Base-by-base conservation (phyloP, 1,284 basidiomycete genomes). In the Ustilago loliicola region DNA sequence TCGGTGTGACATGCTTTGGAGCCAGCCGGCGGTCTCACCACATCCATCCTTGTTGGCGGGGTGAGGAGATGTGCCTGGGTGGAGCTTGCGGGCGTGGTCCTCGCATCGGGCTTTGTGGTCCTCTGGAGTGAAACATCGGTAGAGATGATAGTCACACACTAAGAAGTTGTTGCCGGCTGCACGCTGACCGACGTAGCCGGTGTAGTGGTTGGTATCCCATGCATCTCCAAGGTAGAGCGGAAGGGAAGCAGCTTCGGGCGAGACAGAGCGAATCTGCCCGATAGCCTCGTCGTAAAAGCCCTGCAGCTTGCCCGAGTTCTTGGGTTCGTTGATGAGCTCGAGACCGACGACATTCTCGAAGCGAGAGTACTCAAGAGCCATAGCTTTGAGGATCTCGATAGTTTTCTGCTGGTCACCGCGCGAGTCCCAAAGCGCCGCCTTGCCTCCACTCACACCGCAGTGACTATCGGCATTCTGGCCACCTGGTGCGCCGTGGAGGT, bases 261-360 rank as follows among this genome's bases (percentile, higher is more conserved):
- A 74, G 27, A 65, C 45, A 19, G 68, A 69, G 15, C 91, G 91
- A 4, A 95, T 84, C 17, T 89, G 88, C 29, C 87, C 82, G 65
- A 94, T 90, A 1, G 91, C 90, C 4, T 88, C 83, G 21, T 88
- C 85, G 68, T 85, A 84, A 38, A 82, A 84, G 29, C 61, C 56
- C 36, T 80, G 69, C 1, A 86, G 67, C 7, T 29, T 53, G n/a
- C 55, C 64, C 21, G 80, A 68, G 40, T 89, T 88, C 36, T 91
- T 90, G 1, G 94, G 94, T 85, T 96, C 94, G 85, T 96, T 96
- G 51, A 95, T 88, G 3, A 96, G 88, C 84, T 95, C 92, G 57
- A 96, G 88, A 7, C 94, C 94, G 48, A 94, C 89, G 29, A 95
- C 87, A 82, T 94, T 93, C 2, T 89, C 88, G 36, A 90, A 89